phyloP scores from a whole-genome alignment of 805 yeast genomes.

The Saturnispora bothae region DNA sequence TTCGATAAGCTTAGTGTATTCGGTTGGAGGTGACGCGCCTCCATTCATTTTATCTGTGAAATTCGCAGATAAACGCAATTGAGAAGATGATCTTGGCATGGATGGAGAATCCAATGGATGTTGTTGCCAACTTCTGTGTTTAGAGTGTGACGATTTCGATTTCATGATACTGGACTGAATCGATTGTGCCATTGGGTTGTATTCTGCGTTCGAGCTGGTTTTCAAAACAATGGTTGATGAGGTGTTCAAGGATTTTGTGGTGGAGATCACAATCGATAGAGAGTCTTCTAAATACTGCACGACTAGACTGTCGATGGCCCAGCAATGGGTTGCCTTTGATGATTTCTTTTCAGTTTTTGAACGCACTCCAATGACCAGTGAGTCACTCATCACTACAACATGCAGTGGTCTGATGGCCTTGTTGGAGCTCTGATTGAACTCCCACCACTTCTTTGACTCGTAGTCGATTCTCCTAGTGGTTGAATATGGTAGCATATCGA shows the following conservation, averaged over 20 bases:
- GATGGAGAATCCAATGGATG: conserved; percentile 5
- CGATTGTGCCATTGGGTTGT: not conserved
- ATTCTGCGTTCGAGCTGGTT: conserved; percentile 3
- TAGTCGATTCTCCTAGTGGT: conserved; percentile 67
- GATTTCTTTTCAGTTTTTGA: conserved; percentile 19
- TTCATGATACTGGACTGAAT: not conserved
- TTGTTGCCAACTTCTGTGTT: conserved; percentile 4
- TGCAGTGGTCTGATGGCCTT: conserved; percentile 70
- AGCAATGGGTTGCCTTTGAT: conserved; percentile 60
- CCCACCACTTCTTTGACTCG: conserved; percentile 80
- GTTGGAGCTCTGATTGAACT: conserved; percentile 76
- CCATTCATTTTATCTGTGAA: conserved; percentile 26
- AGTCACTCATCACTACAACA: conserved; percentile 67
- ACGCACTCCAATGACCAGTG: conserved; percentile 58
- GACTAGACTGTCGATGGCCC: conserved; percentile 41
- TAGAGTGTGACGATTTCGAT: conserved; percentile 1
- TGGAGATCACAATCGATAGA: not conserved
- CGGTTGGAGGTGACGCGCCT: conserved; percentile 2
- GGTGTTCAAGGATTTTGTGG: not conserved
- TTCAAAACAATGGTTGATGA: conserved; percentile 4
- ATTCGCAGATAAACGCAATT: conserved; percentile 25
- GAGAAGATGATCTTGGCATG: conserved; percentile 32
- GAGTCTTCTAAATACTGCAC: conserved; percentile 1
- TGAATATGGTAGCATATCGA: conserved; percentile 55
- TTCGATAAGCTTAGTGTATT: conserved; percentile 16